Percentiles rank a stretch among this genome's conserved stretches.
These are phyloP conservation scores for Lachancea nothofagi DNA, from an alignment of 805 yeast species.

Conservation along the genomic window DNA sequence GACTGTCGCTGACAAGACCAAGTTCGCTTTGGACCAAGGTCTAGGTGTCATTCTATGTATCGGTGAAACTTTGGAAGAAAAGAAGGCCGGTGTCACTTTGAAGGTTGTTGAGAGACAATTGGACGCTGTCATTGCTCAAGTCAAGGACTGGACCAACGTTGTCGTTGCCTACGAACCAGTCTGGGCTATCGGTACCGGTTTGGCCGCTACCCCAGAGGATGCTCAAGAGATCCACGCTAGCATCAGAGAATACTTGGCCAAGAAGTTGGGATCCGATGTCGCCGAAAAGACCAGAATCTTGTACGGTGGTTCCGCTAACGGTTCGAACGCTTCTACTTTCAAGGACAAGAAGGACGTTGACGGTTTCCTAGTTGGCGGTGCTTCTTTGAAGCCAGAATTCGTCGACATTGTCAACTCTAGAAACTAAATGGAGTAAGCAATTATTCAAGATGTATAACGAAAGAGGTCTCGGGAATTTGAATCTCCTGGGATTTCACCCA, in stretches of 20 bases:
- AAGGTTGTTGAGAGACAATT: slow-evolving; percentile 85
- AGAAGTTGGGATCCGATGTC: slow-evolving; percentile 69
- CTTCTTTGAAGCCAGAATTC: slow-evolving; percentile 97
- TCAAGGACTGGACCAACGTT: slow-evolving; percentile 83
- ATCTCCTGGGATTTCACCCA: neutral
- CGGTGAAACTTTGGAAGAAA: slow-evolving; percentile 96
- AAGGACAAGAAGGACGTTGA: slow-evolving; percentile 91
- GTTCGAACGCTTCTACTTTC: slow-evolving; percentile 84
- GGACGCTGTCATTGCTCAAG: slow-evolving; percentile 75
- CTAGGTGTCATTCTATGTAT: slow-evolving; percentile 90
- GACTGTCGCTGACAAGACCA: slow-evolving; percentile 87
- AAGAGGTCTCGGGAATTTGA: neutral
- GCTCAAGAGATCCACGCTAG: slow-evolving; percentile 92
- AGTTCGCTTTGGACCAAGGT: slow-evolving; percentile 87
- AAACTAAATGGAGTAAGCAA: slow-evolving; percentile 39
- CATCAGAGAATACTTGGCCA: slow-evolving; percentile 77
- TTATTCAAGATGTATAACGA: slow-evolving; percentile 7
- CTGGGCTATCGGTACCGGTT: slow-evolving; percentile 99
- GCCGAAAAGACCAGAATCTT: slow-evolving; percentile 82
- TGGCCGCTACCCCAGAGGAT: slow-evolving; percentile 97
- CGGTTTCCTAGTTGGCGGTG: slow-evolving; percentile 99
- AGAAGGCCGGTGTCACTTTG: slow-evolving; percentile 81
- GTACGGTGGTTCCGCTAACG: slow-evolving; percentile 98
- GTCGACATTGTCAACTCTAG: slow-evolving; percentile 91
- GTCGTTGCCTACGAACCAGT: slow-evolving; percentile 99